phyloP scores from a whole-genome alignment of 805 yeast genomes.

The Saturnispora silvae region DNA sequence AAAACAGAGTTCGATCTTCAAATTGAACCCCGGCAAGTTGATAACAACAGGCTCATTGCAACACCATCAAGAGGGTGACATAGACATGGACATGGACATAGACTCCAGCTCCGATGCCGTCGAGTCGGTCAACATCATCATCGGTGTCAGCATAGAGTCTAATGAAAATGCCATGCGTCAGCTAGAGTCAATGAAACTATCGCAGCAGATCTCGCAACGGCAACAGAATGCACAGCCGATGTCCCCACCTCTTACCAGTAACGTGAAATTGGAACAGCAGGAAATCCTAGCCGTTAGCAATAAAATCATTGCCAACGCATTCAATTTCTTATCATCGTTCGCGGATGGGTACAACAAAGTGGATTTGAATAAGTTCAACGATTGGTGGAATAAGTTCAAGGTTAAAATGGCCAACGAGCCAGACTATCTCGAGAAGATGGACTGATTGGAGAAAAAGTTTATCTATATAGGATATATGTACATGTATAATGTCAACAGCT shows the following conservation, averaged over 20 bases:
- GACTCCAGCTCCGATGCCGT: slow-evolving; percentile 7
- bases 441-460: slow-evolving; percentile 12
- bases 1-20: slow-evolving; percentile 90
- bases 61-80: slow-evolving; percentile 28
- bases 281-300: slow-evolving; percentile 57
- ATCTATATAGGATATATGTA: neutral
- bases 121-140: slow-evolving; percentile 22
- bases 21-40: slow-evolving; percentile 40
- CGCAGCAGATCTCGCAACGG: slow-evolving; percentile 11
- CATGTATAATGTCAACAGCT: neutral
- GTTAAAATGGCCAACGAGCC: slow-evolving; percentile 71
- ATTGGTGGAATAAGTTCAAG: slow-evolving; percentile 92
- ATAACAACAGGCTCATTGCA: slow-evolving; percentile 10
- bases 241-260: slow-evolving; percentile 24
- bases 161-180: slow-evolving; percentile 51
- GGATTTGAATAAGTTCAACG: slow-evolving; percentile 77
- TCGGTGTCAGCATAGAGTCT: slow-evolving; percentile 91
- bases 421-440: slow-evolving; percentile 48
- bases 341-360: slow-evolving; percentile 72
- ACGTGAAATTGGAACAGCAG: slow-evolving; percentile 15
- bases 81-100: slow-evolving; percentile 42
- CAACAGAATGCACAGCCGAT: slow-evolving; percentile 11
- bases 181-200: slow-evolving; percentile 27
- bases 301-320: slow-evolving; percentile 84
- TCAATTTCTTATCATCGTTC: slow-evolving; percentile 83